A percentile compares a stretch with the other conserved stretches of the same genome.
Evolutionary conservation across 2,329 filamentous ascomycete species (phyloP).

Genomic region (Aspergillus fructus): DNA sequence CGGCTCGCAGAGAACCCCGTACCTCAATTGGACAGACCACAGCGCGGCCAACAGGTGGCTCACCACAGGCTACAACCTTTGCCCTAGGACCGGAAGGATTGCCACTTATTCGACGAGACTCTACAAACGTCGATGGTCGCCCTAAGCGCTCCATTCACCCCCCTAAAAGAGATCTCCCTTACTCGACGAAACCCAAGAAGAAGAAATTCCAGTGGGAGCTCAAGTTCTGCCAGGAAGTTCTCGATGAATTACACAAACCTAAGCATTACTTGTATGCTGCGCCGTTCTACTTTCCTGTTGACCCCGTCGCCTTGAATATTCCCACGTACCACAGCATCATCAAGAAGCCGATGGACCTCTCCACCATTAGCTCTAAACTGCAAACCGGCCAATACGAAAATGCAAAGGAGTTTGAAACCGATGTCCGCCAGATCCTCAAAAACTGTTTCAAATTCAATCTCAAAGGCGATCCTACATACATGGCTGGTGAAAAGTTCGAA

Average conservation of each 20-base stretch:
- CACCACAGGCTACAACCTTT: slow-evolving; percentile 58
- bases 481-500: slow-evolving; percentile 70
- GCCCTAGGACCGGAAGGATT: slow-evolving; percentile 75
- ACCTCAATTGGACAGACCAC: slow-evolving; percentile 43
- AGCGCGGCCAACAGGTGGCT: slow-evolving; percentile 30
- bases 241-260: slow-evolving; percentile 73
- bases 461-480: slow-evolving; percentile 70
- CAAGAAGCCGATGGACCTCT: slow-evolving; percentile 94
- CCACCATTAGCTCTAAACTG: slow-evolving; percentile 76
- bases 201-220: slow-evolving; percentile 88
- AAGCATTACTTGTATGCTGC: slow-evolving; percentile 68
- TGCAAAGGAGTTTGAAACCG: slow-evolving; percentile 80
- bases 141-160: slow-evolving; percentile 94
- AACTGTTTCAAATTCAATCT: slow-evolving; percentile 95
- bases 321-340: slow-evolving; percentile 90
- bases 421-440: slow-evolving; percentile 77
- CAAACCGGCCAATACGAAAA: slow-evolving; percentile 75
- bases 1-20: slow-evolving; percentile 50
- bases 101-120: slow-evolving; percentile 82
- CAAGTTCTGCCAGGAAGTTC: slow-evolving; percentile 80
- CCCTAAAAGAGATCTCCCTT: slow-evolving; percentile 90
- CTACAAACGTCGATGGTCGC: slow-evolving; percentile 72
- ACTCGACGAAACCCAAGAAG: slow-evolving; percentile 81
- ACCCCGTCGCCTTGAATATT: slow-evolving; percentile 90
- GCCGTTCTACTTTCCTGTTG: slow-evolving; percentile 81